Evolutionary conservation across 352 stramenopile genomes (phyloP).

Genomic region (Globisporangium parvum): DNA sequence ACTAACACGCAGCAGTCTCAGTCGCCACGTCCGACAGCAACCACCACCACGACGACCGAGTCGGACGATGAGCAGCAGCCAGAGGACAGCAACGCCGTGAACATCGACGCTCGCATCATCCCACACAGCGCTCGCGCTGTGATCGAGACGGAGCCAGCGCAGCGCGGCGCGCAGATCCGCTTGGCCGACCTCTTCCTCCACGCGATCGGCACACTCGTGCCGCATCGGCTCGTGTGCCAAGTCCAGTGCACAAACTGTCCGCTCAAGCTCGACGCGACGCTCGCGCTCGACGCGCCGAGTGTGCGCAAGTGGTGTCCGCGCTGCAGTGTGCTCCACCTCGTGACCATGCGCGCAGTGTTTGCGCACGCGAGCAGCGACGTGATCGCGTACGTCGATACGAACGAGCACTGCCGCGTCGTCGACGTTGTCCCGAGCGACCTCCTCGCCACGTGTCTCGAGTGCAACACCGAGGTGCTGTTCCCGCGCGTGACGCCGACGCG

Average conservation of each 20-base stretch:
- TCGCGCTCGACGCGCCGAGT: conserved; percentile 34
- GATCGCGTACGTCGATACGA: conserved; percentile 59
- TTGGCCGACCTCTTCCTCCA: conserved; percentile 74
- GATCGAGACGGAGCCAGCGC: conserved; percentile 49
- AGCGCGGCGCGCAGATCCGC: conserved; percentile 43
- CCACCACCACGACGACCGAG: not conserved
- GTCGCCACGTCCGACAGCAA: not conserved
- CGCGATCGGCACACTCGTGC: conserved; percentile 68
- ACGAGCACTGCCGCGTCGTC: conserved; percentile 59
- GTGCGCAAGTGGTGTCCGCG: conserved; percentile 79
- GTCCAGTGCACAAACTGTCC: conserved; percentile 71
- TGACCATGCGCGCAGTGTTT: conserved; percentile 62
- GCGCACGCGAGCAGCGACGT: conserved; percentile 59
- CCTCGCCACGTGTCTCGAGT: conserved; percentile 68
- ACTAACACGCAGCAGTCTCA: not conserved
- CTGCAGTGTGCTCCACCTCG: conserved; percentile 66
- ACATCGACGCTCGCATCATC: conserved; percentile 44
- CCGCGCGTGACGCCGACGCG: conserved; percentile 38
- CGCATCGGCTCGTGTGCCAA: conserved; percentile 55
- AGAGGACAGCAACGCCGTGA: not conserved
- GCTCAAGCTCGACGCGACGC: conserved; percentile 54
- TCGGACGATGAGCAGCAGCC: conserved; percentile 13
- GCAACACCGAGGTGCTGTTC: conserved; percentile 57
- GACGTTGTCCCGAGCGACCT: conserved; percentile 68
- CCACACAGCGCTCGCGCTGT: conserved; percentile 30